Percentiles rank a stretch among this genome's conserved stretches.
Evolutionary conservation across 2,329 filamentous ascomycete species (phyloP).

Genomic region (Septoria linicola): DNA sequence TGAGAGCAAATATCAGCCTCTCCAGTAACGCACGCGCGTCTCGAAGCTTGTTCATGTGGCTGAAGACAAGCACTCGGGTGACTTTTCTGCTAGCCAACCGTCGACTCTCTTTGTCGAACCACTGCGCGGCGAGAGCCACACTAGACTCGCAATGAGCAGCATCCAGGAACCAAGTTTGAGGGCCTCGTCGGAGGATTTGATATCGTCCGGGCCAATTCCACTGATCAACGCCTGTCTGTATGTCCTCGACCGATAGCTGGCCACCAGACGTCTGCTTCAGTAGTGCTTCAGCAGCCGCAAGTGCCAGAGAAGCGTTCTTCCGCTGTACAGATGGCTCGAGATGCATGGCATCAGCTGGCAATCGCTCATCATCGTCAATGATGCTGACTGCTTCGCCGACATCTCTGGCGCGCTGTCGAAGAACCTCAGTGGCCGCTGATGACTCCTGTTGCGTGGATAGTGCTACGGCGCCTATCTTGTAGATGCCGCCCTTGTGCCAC

Average conservation of each 20-base stretch:
- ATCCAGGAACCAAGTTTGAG: conserved; percentile 43
- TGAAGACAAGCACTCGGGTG: conserved; percentile 28
- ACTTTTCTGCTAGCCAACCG: neutral
- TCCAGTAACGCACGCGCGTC: conserved; percentile 23
- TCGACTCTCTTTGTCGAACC: conserved; percentile 36
- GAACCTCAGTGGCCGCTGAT: conserved; percentile 42
- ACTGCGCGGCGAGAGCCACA: conserved; percentile 39
- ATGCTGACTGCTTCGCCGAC: conserved; percentile 49
- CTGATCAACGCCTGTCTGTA: conserved; percentile 20
- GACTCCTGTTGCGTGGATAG: conserved; percentile 53
- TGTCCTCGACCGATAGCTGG: conserved; percentile 21
- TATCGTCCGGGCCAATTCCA: conserved; percentile 31
- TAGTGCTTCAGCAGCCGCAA: conserved; percentile 41
- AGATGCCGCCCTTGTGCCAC: conserved; percentile 87
- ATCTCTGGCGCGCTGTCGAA: conserved; percentile 51
- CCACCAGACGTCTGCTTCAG: conserved; percentile 5
- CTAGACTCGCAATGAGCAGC: conserved; percentile 48
- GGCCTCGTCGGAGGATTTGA: conserved; percentile 20
- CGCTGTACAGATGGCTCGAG: conserved; percentile 61
- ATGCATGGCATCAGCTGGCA: conserved; percentile 52
- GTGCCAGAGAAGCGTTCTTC: conserved; percentile 60
- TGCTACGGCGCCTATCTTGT: conserved; percentile 63
- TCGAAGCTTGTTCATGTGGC: conserved; percentile 31
- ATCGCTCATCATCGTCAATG: conserved; percentile 47
- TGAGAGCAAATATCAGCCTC: conserved; percentile 22